These are phyloP conservation scores for Penicillium sp. DNA, from an alignment of 2,329 filamentous ascomycete species.

Conservation along the genomic window DNA sequence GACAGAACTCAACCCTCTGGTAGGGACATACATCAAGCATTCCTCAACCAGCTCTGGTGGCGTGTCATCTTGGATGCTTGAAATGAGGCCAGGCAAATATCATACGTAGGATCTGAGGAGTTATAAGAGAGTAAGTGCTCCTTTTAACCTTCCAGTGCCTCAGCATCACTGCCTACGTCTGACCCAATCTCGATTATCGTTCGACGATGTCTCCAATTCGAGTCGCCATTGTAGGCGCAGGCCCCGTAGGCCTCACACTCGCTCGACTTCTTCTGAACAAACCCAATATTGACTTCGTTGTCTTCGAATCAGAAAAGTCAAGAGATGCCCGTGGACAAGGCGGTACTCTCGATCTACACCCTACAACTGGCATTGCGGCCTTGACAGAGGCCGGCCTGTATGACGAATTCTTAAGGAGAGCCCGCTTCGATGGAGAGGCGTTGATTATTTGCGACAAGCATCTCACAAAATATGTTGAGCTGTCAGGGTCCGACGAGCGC, in stretches of 20 bases:
- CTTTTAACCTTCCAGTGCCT: background rate
- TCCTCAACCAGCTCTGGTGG: background rate
- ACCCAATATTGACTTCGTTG: constrained; percentile 12
- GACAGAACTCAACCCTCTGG: background rate
- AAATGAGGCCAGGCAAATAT: too few relatives aligned
- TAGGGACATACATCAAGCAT: background rate
- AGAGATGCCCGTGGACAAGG: constrained; percentile 24
- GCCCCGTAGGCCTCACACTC: constrained; percentile 18
- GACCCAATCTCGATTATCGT: background rate
- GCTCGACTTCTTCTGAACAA: constrained; percentile 12
- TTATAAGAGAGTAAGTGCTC: background rate
- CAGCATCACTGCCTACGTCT: background rate
- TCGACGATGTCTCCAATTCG: background rate
- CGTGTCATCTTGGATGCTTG: background rate
- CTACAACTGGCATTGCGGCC: constrained; percentile 27
- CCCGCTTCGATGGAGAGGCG: constrained; percentile 24
- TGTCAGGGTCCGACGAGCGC: constrained; percentile 12
- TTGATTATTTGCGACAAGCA: constrained; percentile 23
- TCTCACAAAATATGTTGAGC: constrained; percentile 14
- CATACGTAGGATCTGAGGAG: background rate
- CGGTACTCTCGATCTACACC: constrained; percentile 33
- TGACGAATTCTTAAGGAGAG: constrained; percentile 28
- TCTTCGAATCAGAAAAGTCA: constrained; percentile 37
- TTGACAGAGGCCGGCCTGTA: constrained; percentile 27
- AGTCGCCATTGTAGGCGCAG: constrained; percentile 26